These are phyloP conservation scores for Aspergillus thermomutatus DNA, from an alignment of 2,329 filamentous ascomycete genomes.

Conservation along the genomic window DNA sequence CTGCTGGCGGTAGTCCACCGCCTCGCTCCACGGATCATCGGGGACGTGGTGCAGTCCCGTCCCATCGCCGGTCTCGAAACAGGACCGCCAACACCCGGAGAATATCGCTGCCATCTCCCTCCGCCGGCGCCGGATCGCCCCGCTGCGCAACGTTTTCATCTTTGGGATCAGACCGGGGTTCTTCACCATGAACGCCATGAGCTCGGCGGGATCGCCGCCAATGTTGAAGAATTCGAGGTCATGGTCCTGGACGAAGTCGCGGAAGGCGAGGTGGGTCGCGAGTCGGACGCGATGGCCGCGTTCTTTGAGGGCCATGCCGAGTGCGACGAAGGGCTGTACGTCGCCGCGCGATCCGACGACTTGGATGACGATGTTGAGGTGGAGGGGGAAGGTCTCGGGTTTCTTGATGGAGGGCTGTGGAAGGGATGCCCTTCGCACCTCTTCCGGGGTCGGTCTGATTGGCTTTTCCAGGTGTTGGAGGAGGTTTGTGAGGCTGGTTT, in stretches of 20 bases:
- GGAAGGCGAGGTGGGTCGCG: slow-evolving; percentile 69
- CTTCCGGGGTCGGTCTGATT: neutral
- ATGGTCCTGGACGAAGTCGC: slow-evolving; percentile 65
- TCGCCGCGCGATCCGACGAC: slow-evolving; percentile 73
- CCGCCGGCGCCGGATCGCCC: slow-evolving; percentile 71
- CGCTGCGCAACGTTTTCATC: slow-evolving; percentile 70
- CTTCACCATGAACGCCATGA: slow-evolving; percentile 91
- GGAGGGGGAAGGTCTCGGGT: slow-evolving; percentile 6
- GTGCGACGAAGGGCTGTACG: slow-evolving; percentile 70
- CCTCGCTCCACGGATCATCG: slow-evolving; percentile 41
- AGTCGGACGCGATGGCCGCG: slow-evolving; percentile 71
- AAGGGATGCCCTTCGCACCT: slow-evolving; percentile 5
- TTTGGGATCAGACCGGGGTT: slow-evolving; percentile 83
- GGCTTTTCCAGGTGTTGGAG: slow-evolving; percentile 49
- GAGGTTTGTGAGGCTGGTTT: slow-evolving; percentile 62
- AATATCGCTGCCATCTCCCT: slow-evolving; percentile 75
- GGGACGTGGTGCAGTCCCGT: slow-evolving; percentile 49
- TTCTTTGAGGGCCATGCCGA: slow-evolving; percentile 63
- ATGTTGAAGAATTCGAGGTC: slow-evolving; percentile 73
- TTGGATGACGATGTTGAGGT: slow-evolving; percentile 65
- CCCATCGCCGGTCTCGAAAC: slow-evolving; percentile 74
- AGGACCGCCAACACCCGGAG: slow-evolving; percentile 83
- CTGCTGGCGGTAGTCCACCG: slow-evolving; percentile 41
- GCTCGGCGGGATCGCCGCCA: slow-evolving; percentile 69
- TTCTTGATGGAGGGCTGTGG: neutral